A percentile compares a stretch with the other conserved stretches of the same genome.
These are phyloP conservation scores for Forsythia suspensa DNA, from an alignment of 257 asterid species.

Conservation along the genomic window DNA sequence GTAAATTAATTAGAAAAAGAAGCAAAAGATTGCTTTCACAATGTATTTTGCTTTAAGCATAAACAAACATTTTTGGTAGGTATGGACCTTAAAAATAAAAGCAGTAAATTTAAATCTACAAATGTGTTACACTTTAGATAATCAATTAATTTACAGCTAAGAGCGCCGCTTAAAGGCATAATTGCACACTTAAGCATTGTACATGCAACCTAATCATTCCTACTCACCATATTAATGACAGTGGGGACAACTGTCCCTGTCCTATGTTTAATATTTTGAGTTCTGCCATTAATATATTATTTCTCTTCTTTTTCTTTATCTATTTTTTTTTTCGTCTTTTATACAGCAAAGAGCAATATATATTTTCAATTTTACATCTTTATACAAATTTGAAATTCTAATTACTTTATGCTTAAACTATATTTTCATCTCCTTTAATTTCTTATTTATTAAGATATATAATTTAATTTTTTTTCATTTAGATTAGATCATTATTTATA, in stretches of 20 bases:
- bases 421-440: too few species aligned
- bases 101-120: slow-evolving; percentile 11
- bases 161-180: slow-evolving; percentile 30
- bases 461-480: too few species aligned
- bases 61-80: slow-evolving; percentile 45
- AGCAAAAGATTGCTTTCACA: slow-evolving; percentile 36
- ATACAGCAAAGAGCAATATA: too few species aligned
- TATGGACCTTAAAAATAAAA: slow-evolving; percentile 22
- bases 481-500: too few species aligned
- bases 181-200: slow-evolving; percentile 25
- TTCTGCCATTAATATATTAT: too few species aligned
- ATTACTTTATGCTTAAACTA: too few species aligned
- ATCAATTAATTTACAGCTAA: slow-evolving; percentile 39
- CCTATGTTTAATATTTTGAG: background rate
- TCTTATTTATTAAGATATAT: too few species aligned
- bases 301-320: too few species aligned
- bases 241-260: background rate
- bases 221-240: slow-evolving; percentile 16
- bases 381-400: too few species aligned
- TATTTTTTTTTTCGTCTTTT: too few species aligned
- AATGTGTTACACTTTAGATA: background rate
- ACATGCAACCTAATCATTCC: slow-evolving; percentile 31
- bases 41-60: slow-evolving; percentile 65
- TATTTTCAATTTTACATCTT: too few species aligned
- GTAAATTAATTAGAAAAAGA: slow-evolving; percentile 9